Evolutionary conservation across 2,329 filamentous ascomycete genomes (phyloP), one percentile per base, ranked within the genome.

Genomic region (Fusarium tjaetaba): DNA sequence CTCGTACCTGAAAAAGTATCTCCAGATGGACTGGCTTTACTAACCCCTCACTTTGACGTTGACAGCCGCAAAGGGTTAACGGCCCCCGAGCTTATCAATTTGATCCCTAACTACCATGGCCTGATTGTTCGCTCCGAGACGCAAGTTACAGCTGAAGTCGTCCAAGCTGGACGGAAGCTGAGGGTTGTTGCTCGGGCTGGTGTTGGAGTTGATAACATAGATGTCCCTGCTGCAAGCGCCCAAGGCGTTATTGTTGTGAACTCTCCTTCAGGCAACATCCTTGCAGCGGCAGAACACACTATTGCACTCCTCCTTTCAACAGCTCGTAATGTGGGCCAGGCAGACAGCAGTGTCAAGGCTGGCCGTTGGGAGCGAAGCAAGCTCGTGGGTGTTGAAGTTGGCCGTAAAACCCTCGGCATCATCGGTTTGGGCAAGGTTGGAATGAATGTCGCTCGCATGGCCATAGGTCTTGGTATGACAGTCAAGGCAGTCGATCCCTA

Each of bases 391-490:
- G 89, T 94, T 24, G 93, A 96, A 80, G 90, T 95, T 16, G 92
- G 93, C 56, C 89, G 91, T 51, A 96, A 95, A 84, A 92, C 89
- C 2, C 84, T 96, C 11, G 93, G 91, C 2, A 91, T 96, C 56
- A 89, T 96, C 43, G 94, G 94, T 3, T 83, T 95, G 32, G 94
- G 94, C n/a, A 95, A 95, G 84, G 93, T 96, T 34, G 94, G 94
- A 28, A 86, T 95, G 79, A 93, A 92, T 57, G 93, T 96, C 22
- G 94, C 93, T 24, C 87, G 92, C n/a, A 92, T 94, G 84, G 93
- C 92, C 14, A 91, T 91, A 60, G 93, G 93, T 0, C 83, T 96
- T 32, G 92, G 92, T 0, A 95, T 96, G 93, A 89, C 88, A 46
- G 88, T 96, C 18, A 82, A 91, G 22, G 93, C 92, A 1, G 88